phyloP scores from a whole-genome alignment of 306 rosid genomes.

The Adenanthera pavonina region DNA sequence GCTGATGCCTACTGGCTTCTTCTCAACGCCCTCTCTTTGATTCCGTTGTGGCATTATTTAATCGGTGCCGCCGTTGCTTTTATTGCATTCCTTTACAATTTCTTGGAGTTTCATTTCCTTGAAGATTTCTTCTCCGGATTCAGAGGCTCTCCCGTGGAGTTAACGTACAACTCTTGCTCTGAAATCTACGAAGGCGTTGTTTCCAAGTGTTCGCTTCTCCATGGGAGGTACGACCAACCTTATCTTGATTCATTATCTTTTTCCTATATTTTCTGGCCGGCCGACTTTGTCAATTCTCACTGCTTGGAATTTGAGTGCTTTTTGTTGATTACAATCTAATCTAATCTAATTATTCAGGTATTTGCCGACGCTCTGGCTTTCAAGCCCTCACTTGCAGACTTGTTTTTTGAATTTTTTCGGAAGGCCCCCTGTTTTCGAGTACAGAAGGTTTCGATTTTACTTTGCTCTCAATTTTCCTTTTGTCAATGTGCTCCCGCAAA shows the following conservation, averaged over 20 bases:
- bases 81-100: slow-evolving; percentile 54
- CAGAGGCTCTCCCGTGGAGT: slow-evolving; percentile 56
- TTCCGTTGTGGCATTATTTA: slow-evolving; percentile 64
- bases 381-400: slow-evolving; percentile 89
- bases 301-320: not conserved
- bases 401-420: slow-evolving; percentile 70
- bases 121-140: slow-evolving; percentile 61
- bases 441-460: slow-evolving; percentile 55
- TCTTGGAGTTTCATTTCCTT: slow-evolving; percentile 76
- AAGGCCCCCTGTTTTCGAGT: slow-evolving; percentile 70
- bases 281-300: not conserved
- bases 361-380: slow-evolving; percentile 79
- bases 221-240: slow-evolving; percentile 48
- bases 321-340: not conserved
- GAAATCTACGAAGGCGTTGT: slow-evolving; percentile 65
- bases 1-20: slow-evolving; percentile 53
- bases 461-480: not conserved
- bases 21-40: slow-evolving; percentile 47
- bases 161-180: slow-evolving; percentile 59
- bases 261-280: not conserved
- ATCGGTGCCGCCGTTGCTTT: slow-evolving; percentile 32
- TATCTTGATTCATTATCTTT: not conserved
- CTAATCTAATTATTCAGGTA: slow-evolving; percentile 47
- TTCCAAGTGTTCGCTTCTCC: slow-evolving; percentile 82
- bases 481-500: not conserved